Percentiles rank a stretch among this genome's conserved stretches.
These are phyloP conservation scores for Pseudocercospora ulei DNA, from an alignment of 2,329 filamentous ascomycete genomes.

Conservation along the genomic window DNA sequence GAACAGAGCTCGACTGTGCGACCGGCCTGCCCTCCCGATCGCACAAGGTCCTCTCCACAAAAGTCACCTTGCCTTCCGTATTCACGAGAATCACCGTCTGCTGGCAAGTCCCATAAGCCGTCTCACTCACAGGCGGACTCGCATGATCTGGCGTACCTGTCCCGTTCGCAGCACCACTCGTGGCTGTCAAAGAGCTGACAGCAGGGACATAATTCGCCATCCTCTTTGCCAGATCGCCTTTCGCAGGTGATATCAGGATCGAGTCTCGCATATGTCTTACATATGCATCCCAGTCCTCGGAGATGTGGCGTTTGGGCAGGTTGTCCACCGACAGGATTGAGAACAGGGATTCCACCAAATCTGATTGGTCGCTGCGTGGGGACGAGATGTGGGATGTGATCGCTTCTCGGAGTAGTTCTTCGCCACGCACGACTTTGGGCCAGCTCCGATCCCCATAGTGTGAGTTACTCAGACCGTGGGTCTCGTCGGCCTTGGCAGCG, in stretches of 20 bases:
- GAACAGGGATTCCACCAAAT: conserved; percentile 47
- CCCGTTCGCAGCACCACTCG: conserved; percentile 35
- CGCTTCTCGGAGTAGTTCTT: conserved; percentile 44
- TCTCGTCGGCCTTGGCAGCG: conserved; percentile 42
- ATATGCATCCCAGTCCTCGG: conserved; percentile 48
- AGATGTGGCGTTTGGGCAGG: conserved; percentile 44
- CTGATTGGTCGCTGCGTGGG: conserved; percentile 37
- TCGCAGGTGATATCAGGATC: conserved; percentile 52
- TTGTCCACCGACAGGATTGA: conserved; percentile 47
- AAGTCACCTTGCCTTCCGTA: conserved; percentile 48
- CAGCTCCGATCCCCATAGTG: conserved; percentile 50
- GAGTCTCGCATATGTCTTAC: conserved; percentile 49
- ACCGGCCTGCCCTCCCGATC: conserved; percentile 45
- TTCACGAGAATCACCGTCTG: conserved; percentile 53
- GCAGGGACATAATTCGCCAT: conserved; percentile 32
- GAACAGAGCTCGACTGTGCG: conserved; percentile 8
- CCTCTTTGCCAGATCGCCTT: conserved; percentile 39
- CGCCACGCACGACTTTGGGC: conserved; percentile 53
- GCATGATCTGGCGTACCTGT: conserved; percentile 17
- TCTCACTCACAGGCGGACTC: conserved; percentile 29
- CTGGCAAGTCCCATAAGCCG: conserved; percentile 55
- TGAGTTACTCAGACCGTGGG: conserved; percentile 53
- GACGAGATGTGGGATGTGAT: conserved; percentile 37
- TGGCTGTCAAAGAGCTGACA: conserved; percentile 12
- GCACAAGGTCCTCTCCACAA: conserved; percentile 53